These are phyloP conservation scores for Stentor coeruleus DNA, from an alignment of 73 alveolate genomes.

Conservation along the genomic window DNA sequence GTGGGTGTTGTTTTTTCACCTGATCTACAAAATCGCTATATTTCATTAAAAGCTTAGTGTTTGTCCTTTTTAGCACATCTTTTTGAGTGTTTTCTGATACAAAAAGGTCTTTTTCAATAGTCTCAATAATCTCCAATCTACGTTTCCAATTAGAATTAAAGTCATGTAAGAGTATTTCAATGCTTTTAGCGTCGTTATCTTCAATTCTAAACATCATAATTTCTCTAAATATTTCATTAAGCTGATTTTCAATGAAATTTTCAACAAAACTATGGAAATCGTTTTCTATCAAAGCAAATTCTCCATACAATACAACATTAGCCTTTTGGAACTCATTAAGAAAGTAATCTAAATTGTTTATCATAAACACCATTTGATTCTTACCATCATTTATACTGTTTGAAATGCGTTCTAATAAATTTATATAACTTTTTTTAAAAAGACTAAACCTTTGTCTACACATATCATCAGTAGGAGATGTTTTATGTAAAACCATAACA, in stretches of 20 bases:
- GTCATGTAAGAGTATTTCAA: neutral
- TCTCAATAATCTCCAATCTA: neutral
- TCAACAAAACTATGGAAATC: neutral
- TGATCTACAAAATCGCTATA: neutral
- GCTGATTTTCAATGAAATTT: slow-evolving; percentile 20
- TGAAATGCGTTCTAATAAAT: slow-evolving; percentile 6
- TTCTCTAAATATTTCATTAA: neutral
- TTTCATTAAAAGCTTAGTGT: slow-evolving; percentile 11
- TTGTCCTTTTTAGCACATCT: slow-evolving; percentile 16
- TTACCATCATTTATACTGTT: neutral
- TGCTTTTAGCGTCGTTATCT: neutral
- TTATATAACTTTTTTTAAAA: neutral
- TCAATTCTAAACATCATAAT: neutral
- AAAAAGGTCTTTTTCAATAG: neutral
- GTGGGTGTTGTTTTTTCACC: slow-evolving; percentile 9
- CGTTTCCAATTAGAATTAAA: slow-evolving; percentile 9
- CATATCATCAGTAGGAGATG: slow-evolving; percentile 14
- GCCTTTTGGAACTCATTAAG: slow-evolving; percentile 32
- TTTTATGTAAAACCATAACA: neutral
- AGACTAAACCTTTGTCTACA: neutral
- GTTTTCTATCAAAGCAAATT: neutral
- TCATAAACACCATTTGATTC: neutral
- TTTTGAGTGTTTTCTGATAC: neutral
- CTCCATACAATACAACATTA: neutral
- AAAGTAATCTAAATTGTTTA: slow-evolving; percentile 21